A percentile compares a stretch with the other conserved stretches of the same genome.
These are phyloP conservation scores for Kregervanrija delftensis DNA, from an alignment of 805 yeast genomes.

Conservation along the genomic window DNA sequence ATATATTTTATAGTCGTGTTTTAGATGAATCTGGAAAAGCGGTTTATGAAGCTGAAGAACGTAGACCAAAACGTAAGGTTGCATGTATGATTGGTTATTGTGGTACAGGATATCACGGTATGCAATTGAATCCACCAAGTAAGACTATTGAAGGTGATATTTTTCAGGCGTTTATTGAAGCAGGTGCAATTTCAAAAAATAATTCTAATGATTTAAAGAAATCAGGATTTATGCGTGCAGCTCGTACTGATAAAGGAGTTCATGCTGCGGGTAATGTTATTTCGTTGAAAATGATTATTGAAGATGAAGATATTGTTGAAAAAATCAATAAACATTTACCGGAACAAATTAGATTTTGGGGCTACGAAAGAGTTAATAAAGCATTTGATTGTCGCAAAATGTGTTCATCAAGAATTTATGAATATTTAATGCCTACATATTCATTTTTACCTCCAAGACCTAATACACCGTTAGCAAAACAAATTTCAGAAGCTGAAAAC, in stretches of 20 bases:
- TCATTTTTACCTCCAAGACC: constrained; percentile 90
- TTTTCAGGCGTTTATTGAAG: constrained; percentile 72
- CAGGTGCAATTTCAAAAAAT: constrained; percentile 84
- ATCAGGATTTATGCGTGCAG: constrained; percentile 80
- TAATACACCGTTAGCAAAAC: constrained; percentile 52
- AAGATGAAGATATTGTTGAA: constrained; percentile 65
- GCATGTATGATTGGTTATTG: constrained; percentile 91
- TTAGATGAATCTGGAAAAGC: constrained; percentile 62
- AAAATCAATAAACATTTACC: constrained; percentile 76
- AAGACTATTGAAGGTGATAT: constrained; percentile 88
- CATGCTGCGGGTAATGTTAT: constrained; percentile 96
- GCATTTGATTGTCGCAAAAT: constrained; percentile 90
- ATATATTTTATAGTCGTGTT: constrained; percentile 27
- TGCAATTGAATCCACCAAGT: constrained; percentile 86
- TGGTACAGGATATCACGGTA: constrained; percentile 94
- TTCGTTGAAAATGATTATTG: constrained; percentile 75
- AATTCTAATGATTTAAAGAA: constrained; percentile 86
- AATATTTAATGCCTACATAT: constrained; percentile 87
- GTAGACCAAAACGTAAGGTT: constrained; percentile 82
- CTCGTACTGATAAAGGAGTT: constrained; percentile 91
- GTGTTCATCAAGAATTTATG: constrained; percentile 95
- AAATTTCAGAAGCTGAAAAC: constrained; percentile 44
- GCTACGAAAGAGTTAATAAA: constrained; percentile 79
- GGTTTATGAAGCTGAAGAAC: constrained; percentile 41
- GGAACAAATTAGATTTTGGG: constrained; percentile 88